Conservation (phyloP, 192 early-diverging fungal species). For the Coemansia asiatica region DNA sequence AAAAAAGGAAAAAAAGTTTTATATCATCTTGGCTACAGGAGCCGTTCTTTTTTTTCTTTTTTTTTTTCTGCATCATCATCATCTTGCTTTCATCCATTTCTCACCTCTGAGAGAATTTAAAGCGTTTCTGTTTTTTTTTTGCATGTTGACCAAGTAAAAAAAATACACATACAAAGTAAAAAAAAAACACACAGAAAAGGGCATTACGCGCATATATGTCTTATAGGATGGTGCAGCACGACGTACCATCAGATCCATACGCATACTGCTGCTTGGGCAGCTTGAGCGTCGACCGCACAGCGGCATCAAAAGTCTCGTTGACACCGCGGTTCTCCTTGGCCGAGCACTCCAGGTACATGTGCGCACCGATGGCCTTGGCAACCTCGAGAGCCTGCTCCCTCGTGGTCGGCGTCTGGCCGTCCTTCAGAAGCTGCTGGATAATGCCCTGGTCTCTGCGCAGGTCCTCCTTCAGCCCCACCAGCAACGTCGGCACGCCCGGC, state of each 20-base stretch:
- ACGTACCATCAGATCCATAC: conserved; percentile 14
- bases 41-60: no score
- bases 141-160: no score
- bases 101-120: no score
- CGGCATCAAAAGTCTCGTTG: conserved; percentile 79
- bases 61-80: no score
- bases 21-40: no score
- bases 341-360: conserved; percentile 90
- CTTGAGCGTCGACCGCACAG: conserved; percentile 45
- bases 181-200: background rate
- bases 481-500: conserved; percentile 22
- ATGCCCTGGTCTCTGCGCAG: conserved; percentile 40
- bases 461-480: conserved; percentile 56
- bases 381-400: conserved; percentile 66
- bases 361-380: conserved; percentile 81
- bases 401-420: conserved; percentile 49
- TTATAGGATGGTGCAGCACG: conserved; percentile 38
- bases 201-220: no score
- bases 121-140: no score
- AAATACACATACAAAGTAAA: background rate
- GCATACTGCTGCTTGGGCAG: conserved; percentile 14
- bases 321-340: conserved; percentile 81
- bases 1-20: background rate
- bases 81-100: no score
- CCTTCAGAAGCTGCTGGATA: conserved; percentile 38